Evolutionary conservation across 345 rosid species (phyloP).

Genomic region (Corchorus capsularis): DNA sequence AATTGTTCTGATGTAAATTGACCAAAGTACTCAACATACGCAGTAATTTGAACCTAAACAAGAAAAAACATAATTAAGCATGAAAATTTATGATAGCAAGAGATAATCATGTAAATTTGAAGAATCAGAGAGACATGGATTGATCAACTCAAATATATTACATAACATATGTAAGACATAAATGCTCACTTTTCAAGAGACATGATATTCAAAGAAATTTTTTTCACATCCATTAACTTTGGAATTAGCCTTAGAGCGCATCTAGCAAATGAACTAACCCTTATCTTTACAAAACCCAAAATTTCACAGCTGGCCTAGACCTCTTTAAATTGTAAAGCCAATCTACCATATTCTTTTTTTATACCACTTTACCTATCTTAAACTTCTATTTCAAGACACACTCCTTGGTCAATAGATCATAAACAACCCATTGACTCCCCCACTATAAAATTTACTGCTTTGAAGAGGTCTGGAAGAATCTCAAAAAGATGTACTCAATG

Average conservation of each 20-base stretch:
- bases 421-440: background rate
- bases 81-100: conserved; percentile 8
- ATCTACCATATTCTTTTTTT: conserved; percentile 2
- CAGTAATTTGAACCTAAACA: conserved; percentile 79
- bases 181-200: background rate
- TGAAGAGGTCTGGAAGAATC: background rate
- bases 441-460: background rate
- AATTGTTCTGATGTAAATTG: conserved; percentile 92
- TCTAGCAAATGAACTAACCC: background rate
- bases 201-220: background rate
- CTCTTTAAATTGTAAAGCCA: conserved; percentile 1
- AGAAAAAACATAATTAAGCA: conserved; percentile 5
- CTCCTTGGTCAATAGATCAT: background rate
- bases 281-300: background rate
- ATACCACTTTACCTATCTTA: background rate
- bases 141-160: background rate
- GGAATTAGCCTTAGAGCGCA: background rate
- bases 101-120: background rate
- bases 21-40: conserved; percentile 91
- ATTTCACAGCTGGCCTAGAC: background rate
- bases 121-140: background rate
- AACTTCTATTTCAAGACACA: conserved; percentile 3
- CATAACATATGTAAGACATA: background rate
- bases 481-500: background rate
- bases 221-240: background rate